A percentile compares a stretch with the other conserved stretches of the same genome.
Evolutionary conservation across 805 yeast species (phyloP).

Genomic region (Candida krabiensis): DNA sequence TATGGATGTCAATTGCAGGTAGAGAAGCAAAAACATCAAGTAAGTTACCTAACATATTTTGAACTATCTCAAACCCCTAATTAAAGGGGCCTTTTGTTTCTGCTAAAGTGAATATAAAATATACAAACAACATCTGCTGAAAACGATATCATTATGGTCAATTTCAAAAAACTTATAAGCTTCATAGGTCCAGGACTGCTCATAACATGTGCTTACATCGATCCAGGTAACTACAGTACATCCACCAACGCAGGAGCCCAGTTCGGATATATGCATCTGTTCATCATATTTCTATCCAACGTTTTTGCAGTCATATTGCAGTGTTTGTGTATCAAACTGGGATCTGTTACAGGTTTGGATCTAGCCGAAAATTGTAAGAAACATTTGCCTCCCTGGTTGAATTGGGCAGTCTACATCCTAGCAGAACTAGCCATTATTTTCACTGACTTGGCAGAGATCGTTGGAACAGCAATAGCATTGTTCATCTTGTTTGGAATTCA

Average conservation of each 20-base stretch:
- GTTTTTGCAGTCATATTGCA: slow-evolving; percentile 82
- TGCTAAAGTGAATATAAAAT: too few relatives aligned
- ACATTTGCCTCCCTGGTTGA: slow-evolving; percentile 67
- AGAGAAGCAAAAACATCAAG: too few relatives aligned
- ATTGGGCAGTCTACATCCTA: slow-evolving; percentile 59
- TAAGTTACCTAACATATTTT: too few relatives aligned
- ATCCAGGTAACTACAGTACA: slow-evolving; percentile 91
- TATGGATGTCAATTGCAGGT: too few relatives aligned
- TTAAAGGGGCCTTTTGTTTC: too few relatives aligned
- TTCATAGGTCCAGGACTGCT: slow-evolving; percentile 88
- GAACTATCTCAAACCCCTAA: too few relatives aligned
- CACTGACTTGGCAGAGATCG: slow-evolving; percentile 92
- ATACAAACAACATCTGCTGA: too few relatives aligned
- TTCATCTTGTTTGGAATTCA: slow-evolving; percentile 78
- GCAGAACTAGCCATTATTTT: slow-evolving; percentile 90
- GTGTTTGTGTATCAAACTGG: slow-evolving; percentile 78
- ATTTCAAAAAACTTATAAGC: slow-evolving; percentile 48
- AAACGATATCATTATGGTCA: too few relatives aligned
- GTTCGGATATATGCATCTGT: slow-evolving; percentile 69
- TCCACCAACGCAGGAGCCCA: slow-evolving; percentile 88
- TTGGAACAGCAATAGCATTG: slow-evolving; percentile 87
- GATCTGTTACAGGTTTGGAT: slow-evolving; percentile 87
- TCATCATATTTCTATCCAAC: slow-evolving; percentile 74
- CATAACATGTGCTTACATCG: slow-evolving; percentile 90
- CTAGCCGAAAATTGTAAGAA: slow-evolving; percentile 80